A percentile compares a stretch with the other conserved stretches of the same genome.
Conservation (phyloP, 2,329 filamentous ascomycete species). For the Tolypocladium endophyticum region DNA sequence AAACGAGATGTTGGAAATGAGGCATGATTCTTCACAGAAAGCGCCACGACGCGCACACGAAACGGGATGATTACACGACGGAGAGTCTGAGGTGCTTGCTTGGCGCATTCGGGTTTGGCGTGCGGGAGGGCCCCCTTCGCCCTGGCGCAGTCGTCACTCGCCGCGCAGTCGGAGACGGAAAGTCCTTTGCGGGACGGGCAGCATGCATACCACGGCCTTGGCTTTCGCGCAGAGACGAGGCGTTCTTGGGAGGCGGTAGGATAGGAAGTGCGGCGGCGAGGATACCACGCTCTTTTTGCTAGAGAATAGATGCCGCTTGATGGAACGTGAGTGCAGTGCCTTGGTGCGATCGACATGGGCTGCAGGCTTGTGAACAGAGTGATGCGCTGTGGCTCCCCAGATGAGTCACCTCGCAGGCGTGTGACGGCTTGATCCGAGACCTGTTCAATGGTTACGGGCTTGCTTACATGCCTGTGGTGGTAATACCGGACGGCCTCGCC, state of each 20-base stretch:
- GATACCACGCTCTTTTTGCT: slow-evolving; percentile 4
- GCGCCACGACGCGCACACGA: not conserved
- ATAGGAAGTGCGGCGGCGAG: not conserved
- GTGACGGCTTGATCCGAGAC: not conserved
- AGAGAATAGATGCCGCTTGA: slow-evolving; percentile 3
- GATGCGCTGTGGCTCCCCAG: not conserved
- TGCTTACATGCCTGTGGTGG: not conserved
- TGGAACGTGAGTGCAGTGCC: not conserved
- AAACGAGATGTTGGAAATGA: not conserved
- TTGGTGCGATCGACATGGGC: not conserved
- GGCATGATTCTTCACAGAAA: not conserved
- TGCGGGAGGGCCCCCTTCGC: not conserved
- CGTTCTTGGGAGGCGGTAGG: not conserved
- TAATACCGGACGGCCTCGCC: not conserved
- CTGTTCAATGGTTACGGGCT: too few species aligned
- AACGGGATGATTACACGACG: not conserved
- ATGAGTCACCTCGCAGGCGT: not conserved
- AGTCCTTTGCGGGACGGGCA: not conserved
- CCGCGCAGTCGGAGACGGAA: too few species aligned
- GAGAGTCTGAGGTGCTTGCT: not conserved
- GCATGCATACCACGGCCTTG: not conserved
- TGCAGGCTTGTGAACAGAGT: not conserved
- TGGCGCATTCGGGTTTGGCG: not conserved
- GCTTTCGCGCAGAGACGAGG: not conserved
- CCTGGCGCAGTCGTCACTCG: too few species aligned